Base-by-base conservation (phyloP, 257 asterid species). In the Forsythia suspensa region DNA sequence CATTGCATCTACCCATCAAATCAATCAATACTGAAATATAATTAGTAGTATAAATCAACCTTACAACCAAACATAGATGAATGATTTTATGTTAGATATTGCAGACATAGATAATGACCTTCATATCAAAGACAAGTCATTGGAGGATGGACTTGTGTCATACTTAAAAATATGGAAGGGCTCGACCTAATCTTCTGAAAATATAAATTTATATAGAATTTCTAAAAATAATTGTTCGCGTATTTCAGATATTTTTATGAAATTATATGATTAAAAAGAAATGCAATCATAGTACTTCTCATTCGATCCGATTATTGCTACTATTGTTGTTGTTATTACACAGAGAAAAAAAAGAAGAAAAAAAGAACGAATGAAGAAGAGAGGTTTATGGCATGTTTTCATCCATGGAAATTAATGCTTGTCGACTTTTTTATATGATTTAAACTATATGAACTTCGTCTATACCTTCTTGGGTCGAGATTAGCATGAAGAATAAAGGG, bases 61-160 rank as follows among this genome's bases (percentile, higher is more conserved):
- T 4, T 59, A 8, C n/a, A 59, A 11, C 68, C 34, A 20, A 5
- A 13, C 16, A 21, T 59, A 59, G 4, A 6, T 55, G 37, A 65
- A 70, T 43, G 44, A 44, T 55, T 72, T 38, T 51, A 59, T 59
- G 55, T 38, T 79, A 75, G 80, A 63, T 82, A 71, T 42, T 73
- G 71, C 71, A 40, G 29, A 18, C 18, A 29, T 74, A n/a, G 82
- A 80, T 66, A 76, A 77, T 52, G 74, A 72, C 73, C 48, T 20
- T 15, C 46, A 39, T 9, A 2, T 9, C 57, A 76, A 76, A 42
- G 81, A 46, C 15, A 74, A 74, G 40, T n/a, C n/a, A 39, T 51
- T 38, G 41, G 24, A 37, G 70, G 44, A 79, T 38, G 43, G 61
- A 70, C 21, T 71, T 75, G 70, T 79, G 76, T 75, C 67, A 24